Conservation (phyloP, 148 eudicot genomes). For the Camellia granthamiana region DNA sequence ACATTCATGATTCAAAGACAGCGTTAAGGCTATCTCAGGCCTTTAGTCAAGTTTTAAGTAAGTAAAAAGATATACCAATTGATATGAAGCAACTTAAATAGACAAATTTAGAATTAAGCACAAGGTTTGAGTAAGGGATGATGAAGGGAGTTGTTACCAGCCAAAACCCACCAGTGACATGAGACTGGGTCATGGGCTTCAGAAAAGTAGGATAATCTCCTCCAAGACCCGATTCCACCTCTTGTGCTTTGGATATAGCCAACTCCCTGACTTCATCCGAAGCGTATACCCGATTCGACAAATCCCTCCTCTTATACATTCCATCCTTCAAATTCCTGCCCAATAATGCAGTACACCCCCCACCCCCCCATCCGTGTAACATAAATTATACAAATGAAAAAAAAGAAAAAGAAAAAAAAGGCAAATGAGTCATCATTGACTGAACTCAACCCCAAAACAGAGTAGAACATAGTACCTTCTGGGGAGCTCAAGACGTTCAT, state of each 20-base stretch:
- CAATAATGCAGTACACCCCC: no score
- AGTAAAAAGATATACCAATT: not conserved
- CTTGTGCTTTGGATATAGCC: slow-evolving; percentile 56
- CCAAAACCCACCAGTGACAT: slow-evolving; percentile 87
- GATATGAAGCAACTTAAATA: not conserved
- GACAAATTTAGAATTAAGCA: no score
- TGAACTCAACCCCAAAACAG: not conserved
- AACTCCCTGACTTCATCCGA: slow-evolving; percentile 49
- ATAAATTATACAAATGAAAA: not conserved
- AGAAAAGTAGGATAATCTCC: slow-evolving; percentile 43
- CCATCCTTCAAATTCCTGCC: slow-evolving; percentile 26
- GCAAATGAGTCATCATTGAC: not conserved
- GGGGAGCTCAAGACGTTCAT: slow-evolving; percentile 23
- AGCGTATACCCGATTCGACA: slow-evolving; percentile 54
- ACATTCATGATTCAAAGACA: no score
- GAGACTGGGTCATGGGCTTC: slow-evolving; percentile 74
- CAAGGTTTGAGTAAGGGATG: no score
- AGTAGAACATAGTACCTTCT: slow-evolving; percentile 24
- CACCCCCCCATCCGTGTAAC: not conserved
- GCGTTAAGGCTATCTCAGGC: no score
- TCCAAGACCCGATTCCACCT: slow-evolving; percentile 38
- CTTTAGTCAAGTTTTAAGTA: no score
- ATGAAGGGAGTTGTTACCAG: slow-evolving; percentile 38
- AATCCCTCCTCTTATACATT: slow-evolving; percentile 40
- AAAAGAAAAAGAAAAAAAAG: not conserved